Base-by-base conservation (phyloP, 345 rosid species). In the Aurinia saxatilis region DNA sequence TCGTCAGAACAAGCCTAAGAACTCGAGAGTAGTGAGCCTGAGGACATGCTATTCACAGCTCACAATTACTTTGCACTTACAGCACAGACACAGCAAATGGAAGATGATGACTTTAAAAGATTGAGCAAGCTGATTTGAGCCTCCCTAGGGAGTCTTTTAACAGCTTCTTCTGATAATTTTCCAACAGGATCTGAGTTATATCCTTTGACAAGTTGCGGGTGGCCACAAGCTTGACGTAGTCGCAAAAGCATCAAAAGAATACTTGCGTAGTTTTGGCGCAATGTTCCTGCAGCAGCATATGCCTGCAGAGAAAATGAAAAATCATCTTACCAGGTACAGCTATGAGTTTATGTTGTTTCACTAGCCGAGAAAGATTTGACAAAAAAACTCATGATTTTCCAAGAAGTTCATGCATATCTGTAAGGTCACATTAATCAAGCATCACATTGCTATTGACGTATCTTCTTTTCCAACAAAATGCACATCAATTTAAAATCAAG, bases 191-290 rank as follows among this genome's bases (percentile, higher is more conserved):
- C 84, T 49, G 91, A 73, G 71, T 60, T 70, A 64, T 73, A 75
- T 67, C 73, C 81, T 72, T 87, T 80, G 31, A 87, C 90, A 57
- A 93, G 95, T 63, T 79, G 69, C 18, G 99, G 99, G 72, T 93
- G 97, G 63, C 82, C 97, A 77, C 99, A 90, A 60, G 97, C 99
- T 75, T 93, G 99, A 49, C 99, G 91, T 50, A 93, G 87, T 57
- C 97, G 92, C 78, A 93, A 80, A 80, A 93, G 92, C 96, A 93
- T 76, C 79, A 93, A 71, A 75, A 93, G 99, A 74, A 90, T 93
- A 78, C 80, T 93, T 55, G 96, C 99, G 65, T 90, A 93, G 78
- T 93, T 93, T 73, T 90, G 96, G 38, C 65, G 88, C 77, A 93
- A 77, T 3, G 97, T 93, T 48, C 96, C 99, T 19, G 97, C 97